Percentiles rank a stretch among this genome's conserved stretches.
These are phyloP conservation scores for Cercospora sesami DNA, from an alignment of 2,329 filamentous ascomycete species.

Conservation along the genomic window DNA sequence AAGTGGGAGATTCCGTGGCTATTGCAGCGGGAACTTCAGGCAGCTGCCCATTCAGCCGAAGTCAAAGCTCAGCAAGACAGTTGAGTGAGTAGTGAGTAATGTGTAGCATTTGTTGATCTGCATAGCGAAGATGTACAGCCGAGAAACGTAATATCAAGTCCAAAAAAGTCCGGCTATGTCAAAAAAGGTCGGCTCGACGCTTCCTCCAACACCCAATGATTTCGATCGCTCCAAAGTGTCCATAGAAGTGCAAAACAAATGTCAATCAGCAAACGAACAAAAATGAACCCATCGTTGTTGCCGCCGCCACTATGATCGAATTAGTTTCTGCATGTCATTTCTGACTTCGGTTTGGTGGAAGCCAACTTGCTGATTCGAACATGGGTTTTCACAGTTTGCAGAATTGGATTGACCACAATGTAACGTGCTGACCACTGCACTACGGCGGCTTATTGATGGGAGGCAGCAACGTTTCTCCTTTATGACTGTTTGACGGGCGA, in stretches of 20 bases:
- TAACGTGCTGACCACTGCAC: constrained; percentile 20
- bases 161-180: neutral
- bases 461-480: neutral
- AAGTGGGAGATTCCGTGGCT: constrained; percentile 11
- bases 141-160: neutral
- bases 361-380: constrained; percentile 14
- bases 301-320: neutral
- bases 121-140: neutral
- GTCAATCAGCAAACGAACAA: no score
- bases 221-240: neutral
- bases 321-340: neutral
- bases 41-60: neutral
- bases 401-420: constrained; percentile 9
- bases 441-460: constrained; percentile 1
- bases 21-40: neutral
- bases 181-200: neutral
- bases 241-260: neutral
- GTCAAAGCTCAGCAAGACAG: neutral
- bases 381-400: constrained; percentile 11
- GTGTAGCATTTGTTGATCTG: neutral
- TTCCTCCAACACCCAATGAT: neutral
- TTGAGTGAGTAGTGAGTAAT: neutral
- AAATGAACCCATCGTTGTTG: neutral
- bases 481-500: constrained; percentile 1
- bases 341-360: neutral